These are phyloP conservation scores for Triangularia setosa DNA, from an alignment of 2,329 filamentous ascomycete species.

Conservation along the genomic window DNA sequence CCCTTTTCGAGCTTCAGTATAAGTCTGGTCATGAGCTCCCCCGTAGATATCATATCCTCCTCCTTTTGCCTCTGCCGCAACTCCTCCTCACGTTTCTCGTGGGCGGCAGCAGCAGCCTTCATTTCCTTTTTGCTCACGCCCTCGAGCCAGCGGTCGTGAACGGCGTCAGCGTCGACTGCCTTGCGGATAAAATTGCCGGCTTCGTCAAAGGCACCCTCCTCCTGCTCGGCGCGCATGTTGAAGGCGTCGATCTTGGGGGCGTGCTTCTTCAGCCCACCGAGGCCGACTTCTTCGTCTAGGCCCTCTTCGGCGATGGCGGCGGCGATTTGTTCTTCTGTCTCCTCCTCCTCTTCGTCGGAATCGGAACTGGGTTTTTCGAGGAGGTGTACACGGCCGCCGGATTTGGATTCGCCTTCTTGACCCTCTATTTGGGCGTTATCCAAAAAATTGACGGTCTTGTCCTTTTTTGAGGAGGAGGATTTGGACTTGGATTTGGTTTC, in stretches of 20 bases:
- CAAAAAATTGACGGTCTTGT: conserved; percentile 58
- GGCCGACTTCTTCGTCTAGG: conserved; percentile 83
- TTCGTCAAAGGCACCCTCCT: conserved; percentile 90
- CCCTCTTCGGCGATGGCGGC: conserved; percentile 72
- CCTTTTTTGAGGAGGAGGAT: conserved; percentile 53
- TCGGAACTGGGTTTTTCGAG: conserved; percentile 48
- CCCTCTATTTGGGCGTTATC: conserved; percentile 68
- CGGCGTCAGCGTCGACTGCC: conserved; percentile 80
- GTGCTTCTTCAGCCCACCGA: conserved; percentile 85
- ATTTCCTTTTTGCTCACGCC: conserved; percentile 93
- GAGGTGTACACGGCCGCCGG: conserved; percentile 66
- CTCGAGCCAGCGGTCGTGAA: conserved; percentile 89
- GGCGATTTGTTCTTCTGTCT: conserved; percentile 67
- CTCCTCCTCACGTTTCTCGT: conserved; percentile 79
- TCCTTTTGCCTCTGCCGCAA: conserved; percentile 65
- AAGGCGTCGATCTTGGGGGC: conserved; percentile 94
- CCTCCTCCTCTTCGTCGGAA: conserved; percentile 54
- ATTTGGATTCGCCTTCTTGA: conserved; percentile 69
- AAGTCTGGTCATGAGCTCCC: conserved; percentile 69
- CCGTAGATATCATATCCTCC: conserved; percentile 84
- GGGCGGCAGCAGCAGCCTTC: conserved; percentile 78
- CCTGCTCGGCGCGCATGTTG: conserved; percentile 85
- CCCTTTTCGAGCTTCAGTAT: conserved; percentile 71
- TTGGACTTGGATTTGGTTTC: conserved; percentile 6
- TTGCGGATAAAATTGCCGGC: conserved; percentile 88